A percentile compares a stretch with the other conserved stretches of the same genome.
phyloP scores from a whole-genome alignment of 2,329 filamentous ascomycete species.

The Neobulgaria alba region DNA sequence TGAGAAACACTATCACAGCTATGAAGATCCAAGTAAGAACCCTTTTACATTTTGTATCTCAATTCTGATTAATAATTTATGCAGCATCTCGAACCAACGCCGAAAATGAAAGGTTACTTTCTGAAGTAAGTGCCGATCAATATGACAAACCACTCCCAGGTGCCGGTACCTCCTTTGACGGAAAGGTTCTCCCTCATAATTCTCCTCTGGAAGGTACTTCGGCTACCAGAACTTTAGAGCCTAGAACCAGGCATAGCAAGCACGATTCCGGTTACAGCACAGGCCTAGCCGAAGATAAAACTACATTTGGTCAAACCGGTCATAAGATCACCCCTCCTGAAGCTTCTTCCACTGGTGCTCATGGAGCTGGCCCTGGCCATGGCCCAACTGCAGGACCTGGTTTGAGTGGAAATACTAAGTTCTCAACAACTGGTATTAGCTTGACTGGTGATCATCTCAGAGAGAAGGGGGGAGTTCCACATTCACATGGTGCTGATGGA shows the following conservation, averaged over 20 bases:
- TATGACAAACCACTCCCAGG: too few species aligned
- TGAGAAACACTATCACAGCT: slow-evolving; percentile 14
- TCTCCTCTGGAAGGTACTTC: too few species aligned
- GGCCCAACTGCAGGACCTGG: neutral
- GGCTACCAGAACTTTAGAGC: too few species aligned
- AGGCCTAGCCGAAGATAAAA: neutral
- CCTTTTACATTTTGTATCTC: too few species aligned
- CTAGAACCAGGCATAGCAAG: neutral
- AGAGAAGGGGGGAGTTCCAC: too few species aligned
- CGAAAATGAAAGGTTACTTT: too few species aligned
- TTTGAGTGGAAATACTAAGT: neutral
- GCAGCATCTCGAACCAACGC: too few species aligned
- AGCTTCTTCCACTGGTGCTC: neutral
- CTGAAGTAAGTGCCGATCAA: too few species aligned
- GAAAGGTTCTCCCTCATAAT: too few species aligned
- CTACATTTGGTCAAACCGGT: neutral
- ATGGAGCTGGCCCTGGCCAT: neutral
- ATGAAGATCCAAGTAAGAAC: slow-evolving; percentile 12
- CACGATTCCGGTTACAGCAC: neutral
- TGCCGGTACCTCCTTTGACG: too few species aligned
- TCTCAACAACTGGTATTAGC: neutral
- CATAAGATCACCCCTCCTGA: neutral
- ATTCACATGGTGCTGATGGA: too few species aligned
- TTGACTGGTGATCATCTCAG: neutral
- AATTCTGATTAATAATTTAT: too few species aligned